A percentile compares a stretch with the other conserved stretches of the same genome.
Conservation (phyloP, 1,284 basidiomycete genomes). For the Puccinia horiana region DNA sequence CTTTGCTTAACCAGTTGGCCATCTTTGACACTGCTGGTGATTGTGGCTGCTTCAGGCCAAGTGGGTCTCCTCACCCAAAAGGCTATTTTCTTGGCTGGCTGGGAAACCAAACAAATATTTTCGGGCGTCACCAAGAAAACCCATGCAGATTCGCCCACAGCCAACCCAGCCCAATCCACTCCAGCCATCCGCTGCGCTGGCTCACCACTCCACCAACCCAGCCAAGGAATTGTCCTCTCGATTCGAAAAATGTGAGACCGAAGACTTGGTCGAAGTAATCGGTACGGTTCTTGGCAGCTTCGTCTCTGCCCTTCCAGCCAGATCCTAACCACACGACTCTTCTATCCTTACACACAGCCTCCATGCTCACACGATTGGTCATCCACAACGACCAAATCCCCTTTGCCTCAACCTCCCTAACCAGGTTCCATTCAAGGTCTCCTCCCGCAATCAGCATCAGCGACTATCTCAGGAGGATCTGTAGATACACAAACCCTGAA, state of each 20-base stretch:
- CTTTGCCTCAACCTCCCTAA: slow-evolving; percentile 74
- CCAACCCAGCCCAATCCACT: background rate
- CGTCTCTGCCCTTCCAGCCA: background rate
- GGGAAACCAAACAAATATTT: too few relatives aligned
- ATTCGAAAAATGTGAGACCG: slow-evolving; percentile 27
- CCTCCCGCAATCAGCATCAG: slow-evolving; percentile 78
- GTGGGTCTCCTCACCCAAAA: too few relatives aligned
- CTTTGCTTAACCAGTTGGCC: too few relatives aligned
- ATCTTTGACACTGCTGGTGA: too few relatives aligned
- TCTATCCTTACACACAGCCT: slow-evolving; percentile 62
- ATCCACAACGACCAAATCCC: slow-evolving; percentile 90
- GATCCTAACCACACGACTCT: background rate
- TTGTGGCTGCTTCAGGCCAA: too few relatives aligned
- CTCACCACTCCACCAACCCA: too few relatives aligned
- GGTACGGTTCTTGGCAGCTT: background rate
- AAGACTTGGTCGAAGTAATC: slow-evolving; percentile 29
- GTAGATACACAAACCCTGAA: slow-evolving; percentile 82
- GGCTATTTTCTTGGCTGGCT: too few relatives aligned
- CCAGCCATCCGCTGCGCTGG: background rate
- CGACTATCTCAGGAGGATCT: slow-evolving; percentile 87
- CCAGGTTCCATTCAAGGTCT: slow-evolving; percentile 87
- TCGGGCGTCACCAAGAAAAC: too few relatives aligned
- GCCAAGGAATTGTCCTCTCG: background rate
- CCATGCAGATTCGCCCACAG: too few relatives aligned
- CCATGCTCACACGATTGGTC: slow-evolving; percentile 89